Evolutionary conservation across 2,329 filamentous ascomycete genomes (phyloP).

Genomic region (Trichoderma hamatum): DNA sequence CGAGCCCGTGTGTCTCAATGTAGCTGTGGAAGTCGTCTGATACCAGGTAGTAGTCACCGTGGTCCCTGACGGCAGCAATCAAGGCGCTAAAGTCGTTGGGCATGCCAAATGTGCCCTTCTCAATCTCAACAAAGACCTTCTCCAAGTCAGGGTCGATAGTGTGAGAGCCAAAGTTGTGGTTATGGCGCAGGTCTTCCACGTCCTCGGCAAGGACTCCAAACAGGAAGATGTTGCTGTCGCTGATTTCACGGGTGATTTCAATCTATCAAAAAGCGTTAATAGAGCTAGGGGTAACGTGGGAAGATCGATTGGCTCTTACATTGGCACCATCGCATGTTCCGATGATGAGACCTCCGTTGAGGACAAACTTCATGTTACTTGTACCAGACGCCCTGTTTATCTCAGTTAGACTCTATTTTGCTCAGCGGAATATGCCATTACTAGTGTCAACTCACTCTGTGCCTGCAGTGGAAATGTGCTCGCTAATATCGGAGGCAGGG

Average conservation of each 20-base stretch:
- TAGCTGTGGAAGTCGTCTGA: conserved; percentile 98
- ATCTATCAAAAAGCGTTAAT: conserved; percentile 54
- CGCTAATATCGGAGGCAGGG: conserved; percentile 92
- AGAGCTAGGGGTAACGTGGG: not conserved
- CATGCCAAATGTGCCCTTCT: conserved; percentile 79
- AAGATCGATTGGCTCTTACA: conserved; percentile 56
- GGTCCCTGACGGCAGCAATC: conserved; percentile 81
- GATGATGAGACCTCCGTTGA: conserved; percentile 96
- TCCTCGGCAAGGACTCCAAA: conserved; percentile 96
- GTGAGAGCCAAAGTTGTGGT: conserved; percentile 82
- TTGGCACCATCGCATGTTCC: conserved; percentile 98
- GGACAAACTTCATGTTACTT: conserved; percentile 99
- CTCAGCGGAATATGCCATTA: not conserved
- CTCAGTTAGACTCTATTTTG: conserved; percentile 27
- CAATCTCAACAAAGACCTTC: conserved; percentile 83
- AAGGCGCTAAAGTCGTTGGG: conserved; percentile 78
- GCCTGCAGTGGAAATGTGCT: conserved; percentile 97
- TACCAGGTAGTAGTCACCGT: conserved; percentile 96
- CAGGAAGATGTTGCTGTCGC: conserved; percentile 97
- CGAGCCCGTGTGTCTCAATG: conserved; percentile 83
- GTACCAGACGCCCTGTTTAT: conserved; percentile 68
- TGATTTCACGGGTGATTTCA: conserved; percentile 96
- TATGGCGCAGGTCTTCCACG: conserved; percentile 91
- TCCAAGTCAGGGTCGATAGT: conserved; percentile 74
- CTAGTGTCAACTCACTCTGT: conserved; percentile 66